A percentile compares a stretch with the other conserved stretches of the same genome.
Evolutionary conservation across 2,329 filamentous ascomycete species (phyloP).

Genomic region (Calonectria crousiana): DNA sequence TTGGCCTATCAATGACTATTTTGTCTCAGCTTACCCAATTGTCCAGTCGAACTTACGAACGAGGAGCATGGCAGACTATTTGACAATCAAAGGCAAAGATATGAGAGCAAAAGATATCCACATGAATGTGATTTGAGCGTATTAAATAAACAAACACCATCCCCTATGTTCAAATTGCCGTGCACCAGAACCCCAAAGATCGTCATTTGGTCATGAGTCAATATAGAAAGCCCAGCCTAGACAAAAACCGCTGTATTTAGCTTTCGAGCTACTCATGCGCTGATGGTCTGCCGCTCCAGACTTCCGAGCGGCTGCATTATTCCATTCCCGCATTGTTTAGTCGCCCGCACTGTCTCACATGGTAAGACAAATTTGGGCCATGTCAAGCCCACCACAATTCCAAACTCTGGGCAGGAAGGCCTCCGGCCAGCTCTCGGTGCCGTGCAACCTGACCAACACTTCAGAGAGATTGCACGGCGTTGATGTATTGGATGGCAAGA

Average conservation of each 20-base stretch:
- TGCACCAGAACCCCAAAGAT: not conserved
- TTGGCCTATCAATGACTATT: not conserved
- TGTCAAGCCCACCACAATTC: not conserved
- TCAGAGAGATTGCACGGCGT: not conserved
- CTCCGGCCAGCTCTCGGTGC: not conserved
- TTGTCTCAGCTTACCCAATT: not conserved
- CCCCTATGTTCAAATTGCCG: not conserved
- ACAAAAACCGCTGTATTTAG: not conserved
- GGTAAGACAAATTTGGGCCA: not conserved
- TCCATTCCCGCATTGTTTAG: not conserved
- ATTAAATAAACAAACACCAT: not conserved
- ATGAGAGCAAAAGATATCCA: not conserved
- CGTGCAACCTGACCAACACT: not conserved
- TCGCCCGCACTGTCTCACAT: not conserved
- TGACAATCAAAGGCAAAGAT: not conserved
- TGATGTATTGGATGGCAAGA: not conserved
- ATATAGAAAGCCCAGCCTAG: not conserved
- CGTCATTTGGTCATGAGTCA: not conserved
- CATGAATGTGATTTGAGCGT: not conserved
- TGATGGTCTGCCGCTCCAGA: not conserved
- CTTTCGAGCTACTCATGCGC: not conserved
- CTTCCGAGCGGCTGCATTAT: not conserved
- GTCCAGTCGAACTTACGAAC: not conserved
- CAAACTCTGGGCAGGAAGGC: not conserved
- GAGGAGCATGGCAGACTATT: not conserved